These are phyloP conservation scores for Sordariomycetes sp. DNA, from an alignment of 2,329 filamentous ascomycete genomes.

Conservation along the genomic window DNA sequence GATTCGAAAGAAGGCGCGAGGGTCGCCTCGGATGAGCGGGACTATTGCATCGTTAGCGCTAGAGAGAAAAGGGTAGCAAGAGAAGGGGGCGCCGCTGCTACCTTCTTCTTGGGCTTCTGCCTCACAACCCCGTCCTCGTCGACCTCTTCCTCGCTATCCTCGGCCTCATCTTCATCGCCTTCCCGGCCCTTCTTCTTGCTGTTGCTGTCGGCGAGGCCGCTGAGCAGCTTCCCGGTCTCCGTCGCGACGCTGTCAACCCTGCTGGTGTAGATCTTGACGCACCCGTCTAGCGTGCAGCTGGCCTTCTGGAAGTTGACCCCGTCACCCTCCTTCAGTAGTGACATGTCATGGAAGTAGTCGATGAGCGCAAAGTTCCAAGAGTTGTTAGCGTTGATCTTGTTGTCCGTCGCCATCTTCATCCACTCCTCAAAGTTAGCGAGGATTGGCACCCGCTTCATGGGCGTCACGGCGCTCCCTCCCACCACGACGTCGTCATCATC, in stretches of 20 bases:
- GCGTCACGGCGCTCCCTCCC: slow-evolving; percentile 68
- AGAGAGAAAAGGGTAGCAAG: not conserved
- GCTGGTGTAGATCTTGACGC: slow-evolving; percentile 98
- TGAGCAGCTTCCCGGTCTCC: slow-evolving; percentile 88
- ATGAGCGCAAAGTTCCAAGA: slow-evolving; percentile 99
- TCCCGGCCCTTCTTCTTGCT: slow-evolving; percentile 58
- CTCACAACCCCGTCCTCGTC: slow-evolving; percentile 46
- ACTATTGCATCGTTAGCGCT: slow-evolving; percentile 17
- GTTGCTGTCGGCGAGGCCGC: slow-evolving; percentile 80
- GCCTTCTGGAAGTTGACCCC: slow-evolving; percentile 98
- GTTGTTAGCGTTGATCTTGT: slow-evolving; percentile 96
- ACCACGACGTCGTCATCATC: slow-evolving; percentile 52
- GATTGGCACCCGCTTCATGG: slow-evolving; percentile 91
- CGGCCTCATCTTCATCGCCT: slow-evolving; percentile 53
- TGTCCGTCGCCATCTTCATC: slow-evolving; percentile 99
- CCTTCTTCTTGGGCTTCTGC: slow-evolving; percentile 64
- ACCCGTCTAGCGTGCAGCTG: slow-evolving; percentile 92
- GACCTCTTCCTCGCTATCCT: slow-evolving; percentile 50
- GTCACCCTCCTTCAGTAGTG: slow-evolving; percentile 86
- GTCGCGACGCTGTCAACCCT: slow-evolving; percentile 96
- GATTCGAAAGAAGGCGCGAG: slow-evolving; percentile 79
- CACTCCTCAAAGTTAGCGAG: slow-evolving; percentile 98
- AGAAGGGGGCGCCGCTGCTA: slow-evolving; percentile 21
- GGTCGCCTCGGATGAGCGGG: slow-evolving; percentile 76
- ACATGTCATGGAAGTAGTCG: slow-evolving; percentile 99